phyloP scores from a whole-genome alignment of 345 rosid genomes.

The Gossypium mustelinum region DNA sequence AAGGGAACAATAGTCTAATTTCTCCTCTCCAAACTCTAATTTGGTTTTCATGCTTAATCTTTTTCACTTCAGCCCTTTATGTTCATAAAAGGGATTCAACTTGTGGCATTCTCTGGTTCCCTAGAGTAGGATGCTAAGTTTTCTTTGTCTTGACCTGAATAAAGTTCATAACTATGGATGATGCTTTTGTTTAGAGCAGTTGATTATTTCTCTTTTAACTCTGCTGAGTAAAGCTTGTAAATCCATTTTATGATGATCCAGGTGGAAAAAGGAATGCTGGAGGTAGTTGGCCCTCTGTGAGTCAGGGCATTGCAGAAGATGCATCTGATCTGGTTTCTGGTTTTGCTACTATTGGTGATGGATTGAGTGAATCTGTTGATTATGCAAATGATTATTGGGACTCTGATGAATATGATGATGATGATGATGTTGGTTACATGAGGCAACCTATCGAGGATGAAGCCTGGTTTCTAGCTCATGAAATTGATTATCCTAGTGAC shows the following conservation, averaged over 20 bases:
- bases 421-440: conserved; percentile 95
- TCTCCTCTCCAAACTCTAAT: neutral
- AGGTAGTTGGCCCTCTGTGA: conserved; percentile 94
- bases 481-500: conserved; percentile 98
- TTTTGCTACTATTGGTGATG: conserved; percentile 96
- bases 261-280: conserved; percentile 89
- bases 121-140: neutral
- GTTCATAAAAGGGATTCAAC: neutral
- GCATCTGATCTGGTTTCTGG: conserved; percentile 97
- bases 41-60: neutral
- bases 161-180: neutral
- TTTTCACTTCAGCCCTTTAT: neutral
- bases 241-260: conserved; percentile 29
- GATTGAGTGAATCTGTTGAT: conserved; percentile 87
- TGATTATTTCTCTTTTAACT: neutral
- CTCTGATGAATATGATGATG: conserved; percentile 96
- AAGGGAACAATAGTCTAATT: neutral
- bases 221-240: conserved; percentile 12
- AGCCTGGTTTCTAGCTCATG: conserved; percentile 98
- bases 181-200: neutral
- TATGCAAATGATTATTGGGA: conserved; percentile 96
- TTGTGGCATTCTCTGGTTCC: neutral
- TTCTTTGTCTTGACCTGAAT: neutral
- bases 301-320: conserved; percentile 97
- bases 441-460: conserved; percentile 99